These are phyloP conservation scores for Seiridium cupressi DNA, from an alignment of 2,329 filamentous ascomycete genomes.

Conservation along the genomic window DNA sequence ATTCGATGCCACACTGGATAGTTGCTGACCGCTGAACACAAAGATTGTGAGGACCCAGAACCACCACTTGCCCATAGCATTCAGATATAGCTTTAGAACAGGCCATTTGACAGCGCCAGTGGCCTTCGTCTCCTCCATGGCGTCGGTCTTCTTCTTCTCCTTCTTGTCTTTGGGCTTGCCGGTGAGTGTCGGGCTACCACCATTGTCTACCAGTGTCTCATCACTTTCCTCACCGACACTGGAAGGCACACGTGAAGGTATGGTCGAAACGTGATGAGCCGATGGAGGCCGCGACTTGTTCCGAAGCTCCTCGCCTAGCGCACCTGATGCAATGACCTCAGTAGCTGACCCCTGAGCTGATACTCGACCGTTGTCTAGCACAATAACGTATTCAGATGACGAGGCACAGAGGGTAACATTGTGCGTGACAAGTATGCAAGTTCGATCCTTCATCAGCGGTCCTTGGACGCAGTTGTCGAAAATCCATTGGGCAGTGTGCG, in stretches of 20 bases:
- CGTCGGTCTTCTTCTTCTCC: slow-evolving; percentile 49
- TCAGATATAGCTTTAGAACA: slow-evolving; percentile 82
- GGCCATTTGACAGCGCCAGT: slow-evolving; percentile 84
- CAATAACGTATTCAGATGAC: slow-evolving; percentile 74
- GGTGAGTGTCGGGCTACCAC: slow-evolving; percentile 43
- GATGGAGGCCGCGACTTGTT: slow-evolving; percentile 70
- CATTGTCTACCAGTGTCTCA: slow-evolving; percentile 55
- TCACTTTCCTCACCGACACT: slow-evolving; percentile 64
- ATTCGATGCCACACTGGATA: slow-evolving; percentile 84
- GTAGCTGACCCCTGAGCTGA: slow-evolving; percentile 71
- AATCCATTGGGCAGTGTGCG: slow-evolving; percentile 97
- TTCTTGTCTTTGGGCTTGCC: slow-evolving; percentile 45
- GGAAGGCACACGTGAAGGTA: slow-evolving; percentile 76
- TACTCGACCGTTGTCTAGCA: slow-evolving; percentile 84
- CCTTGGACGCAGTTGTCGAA: slow-evolving; percentile 91
- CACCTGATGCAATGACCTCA: slow-evolving; percentile 82
- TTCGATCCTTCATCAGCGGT: slow-evolving; percentile 82
- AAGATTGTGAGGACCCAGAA: slow-evolving; percentile 80
- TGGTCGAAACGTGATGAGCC: slow-evolving; percentile 60
- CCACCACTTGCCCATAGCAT: slow-evolving; percentile 93
- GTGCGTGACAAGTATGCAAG: slow-evolving; percentile 94
- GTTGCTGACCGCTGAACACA: slow-evolving; percentile 79
- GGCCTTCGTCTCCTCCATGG: slow-evolving; percentile 74
- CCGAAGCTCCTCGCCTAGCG: slow-evolving; percentile 79
- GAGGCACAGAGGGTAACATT: slow-evolving; percentile 88